Conservation (phyloP, 2,329 filamentous ascomycete species). For the Nakataea oryzae region DNA sequence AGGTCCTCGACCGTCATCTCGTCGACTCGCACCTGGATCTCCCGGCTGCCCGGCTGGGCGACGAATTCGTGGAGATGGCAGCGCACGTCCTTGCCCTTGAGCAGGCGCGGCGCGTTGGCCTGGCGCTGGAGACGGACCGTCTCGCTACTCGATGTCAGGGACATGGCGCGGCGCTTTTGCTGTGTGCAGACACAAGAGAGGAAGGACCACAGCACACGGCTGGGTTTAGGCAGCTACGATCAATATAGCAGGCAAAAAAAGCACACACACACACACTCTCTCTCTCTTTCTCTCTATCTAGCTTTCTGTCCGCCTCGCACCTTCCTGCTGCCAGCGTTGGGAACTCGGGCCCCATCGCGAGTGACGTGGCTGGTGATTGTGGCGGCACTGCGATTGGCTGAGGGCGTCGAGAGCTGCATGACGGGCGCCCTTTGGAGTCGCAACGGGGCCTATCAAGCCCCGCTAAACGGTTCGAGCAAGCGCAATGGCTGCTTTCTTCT, state of each 20-base stretch:
- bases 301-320: neutral
- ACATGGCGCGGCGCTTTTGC: neutral
- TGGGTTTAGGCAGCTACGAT: no score
- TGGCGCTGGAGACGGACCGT: neutral
- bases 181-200: neutral
- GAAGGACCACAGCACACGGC: neutral
- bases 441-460: neutral
- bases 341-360: neutral
- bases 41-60: no score
- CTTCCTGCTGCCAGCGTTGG: neutral
- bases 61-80: neutral
- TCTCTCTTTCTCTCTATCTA: no score
- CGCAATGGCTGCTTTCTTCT: neutral
- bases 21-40: neutral
- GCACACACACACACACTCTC: no score
- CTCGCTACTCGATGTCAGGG: neutral
- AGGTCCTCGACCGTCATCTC: neutral
- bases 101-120: neutral
- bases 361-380: neutral
- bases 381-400: neutral
- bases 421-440: no score
- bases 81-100: neutral
- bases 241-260: no score
- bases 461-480: neutral
- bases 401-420: neutral